phyloP scores from a whole-genome alignment of 2,329 filamentous ascomycete genomes.

The Aspergillus fijiensis region DNA sequence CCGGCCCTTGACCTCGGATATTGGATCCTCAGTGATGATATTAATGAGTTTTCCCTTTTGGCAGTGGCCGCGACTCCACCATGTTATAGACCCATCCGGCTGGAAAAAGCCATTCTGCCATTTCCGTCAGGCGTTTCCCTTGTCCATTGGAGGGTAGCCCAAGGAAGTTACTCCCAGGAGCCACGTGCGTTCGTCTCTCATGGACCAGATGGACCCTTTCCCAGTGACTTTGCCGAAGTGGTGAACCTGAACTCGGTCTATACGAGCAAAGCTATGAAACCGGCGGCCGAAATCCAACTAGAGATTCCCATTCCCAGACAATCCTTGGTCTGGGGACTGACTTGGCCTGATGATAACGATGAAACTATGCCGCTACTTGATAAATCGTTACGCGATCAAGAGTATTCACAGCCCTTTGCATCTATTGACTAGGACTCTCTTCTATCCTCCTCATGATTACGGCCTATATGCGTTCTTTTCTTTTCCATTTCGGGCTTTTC shows the following conservation, averaged over 20 bases:
- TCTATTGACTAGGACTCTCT: background rate
- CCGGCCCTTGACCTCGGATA: slow-evolving; percentile 25
- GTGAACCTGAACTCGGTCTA: background rate
- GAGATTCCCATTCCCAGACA: background rate
- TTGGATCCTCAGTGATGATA: slow-evolving; percentile 7
- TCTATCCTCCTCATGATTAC: background rate
- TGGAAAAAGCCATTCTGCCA: background rate
- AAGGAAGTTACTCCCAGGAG: background rate
- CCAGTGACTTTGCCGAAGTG: background rate
- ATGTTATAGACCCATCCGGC: background rate
- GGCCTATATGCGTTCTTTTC: background rate
- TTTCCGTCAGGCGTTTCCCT: background rate
- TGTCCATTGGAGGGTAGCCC: slow-evolving; percentile 1
- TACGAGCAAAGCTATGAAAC: background rate
- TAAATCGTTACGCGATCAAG: background rate
- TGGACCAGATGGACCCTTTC: background rate
- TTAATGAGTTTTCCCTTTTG: slow-evolving; percentile 14
- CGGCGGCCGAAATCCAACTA: background rate
- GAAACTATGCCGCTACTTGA: background rate
- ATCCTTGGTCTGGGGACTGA: background rate
- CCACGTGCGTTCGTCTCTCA: background rate
- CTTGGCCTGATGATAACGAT: background rate
- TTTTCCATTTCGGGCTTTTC: background rate
- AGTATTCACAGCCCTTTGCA: background rate
- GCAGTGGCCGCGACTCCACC: slow-evolving; percentile 7